Conservation (phyloP, 495 filamentous ascomycete species). For the Pyrenula massariospora region DNA sequence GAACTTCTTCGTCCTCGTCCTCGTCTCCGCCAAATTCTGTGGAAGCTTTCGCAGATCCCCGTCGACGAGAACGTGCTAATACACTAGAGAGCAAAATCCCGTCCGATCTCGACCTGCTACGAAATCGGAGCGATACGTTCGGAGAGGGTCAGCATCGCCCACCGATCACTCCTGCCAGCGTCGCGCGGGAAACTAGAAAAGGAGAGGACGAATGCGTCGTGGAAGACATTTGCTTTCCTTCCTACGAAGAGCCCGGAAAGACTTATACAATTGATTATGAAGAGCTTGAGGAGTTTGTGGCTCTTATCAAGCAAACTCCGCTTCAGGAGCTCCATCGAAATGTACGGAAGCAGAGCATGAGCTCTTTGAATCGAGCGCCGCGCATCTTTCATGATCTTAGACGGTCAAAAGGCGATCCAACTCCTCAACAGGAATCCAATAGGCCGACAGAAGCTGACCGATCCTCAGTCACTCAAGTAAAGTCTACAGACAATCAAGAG, state of each 20-base stretch:
- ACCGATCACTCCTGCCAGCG: constrained; percentile 49
- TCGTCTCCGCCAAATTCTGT: constrained; percentile 92
- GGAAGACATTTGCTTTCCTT: constrained; percentile 74
- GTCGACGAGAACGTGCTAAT: constrained; percentile 54
- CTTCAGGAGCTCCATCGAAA: constrained; percentile 11
- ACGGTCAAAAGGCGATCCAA: background rate
- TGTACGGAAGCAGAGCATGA: constrained; percentile 37
- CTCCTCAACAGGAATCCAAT: constrained; percentile 5
- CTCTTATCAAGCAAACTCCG: constrained; percentile 38
- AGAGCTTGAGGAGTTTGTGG: constrained; percentile 76
- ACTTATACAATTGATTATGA: constrained; percentile 72
- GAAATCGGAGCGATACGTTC: constrained; percentile 63
- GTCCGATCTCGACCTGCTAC: constrained; percentile 41
- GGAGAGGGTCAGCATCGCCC: constrained; percentile 49
- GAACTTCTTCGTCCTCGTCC: constrained; percentile 49
- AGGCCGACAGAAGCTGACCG: constrained; percentile 5
- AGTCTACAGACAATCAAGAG: background rate
- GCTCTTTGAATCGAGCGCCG: constrained; percentile 33
- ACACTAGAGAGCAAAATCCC: constrained; percentile 48
- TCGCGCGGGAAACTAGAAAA: constrained; percentile 26
- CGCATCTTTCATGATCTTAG: constrained; percentile 57
- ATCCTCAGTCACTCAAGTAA: constrained; percentile 1
- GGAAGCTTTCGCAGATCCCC: constrained; percentile 81
- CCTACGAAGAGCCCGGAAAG: constrained; percentile 38
- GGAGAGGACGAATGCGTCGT: constrained; percentile 34